Evolutionary conservation across 768 basidiomycete genomes (phyloP).

Genomic region (Phaeotremella fagi): DNA sequence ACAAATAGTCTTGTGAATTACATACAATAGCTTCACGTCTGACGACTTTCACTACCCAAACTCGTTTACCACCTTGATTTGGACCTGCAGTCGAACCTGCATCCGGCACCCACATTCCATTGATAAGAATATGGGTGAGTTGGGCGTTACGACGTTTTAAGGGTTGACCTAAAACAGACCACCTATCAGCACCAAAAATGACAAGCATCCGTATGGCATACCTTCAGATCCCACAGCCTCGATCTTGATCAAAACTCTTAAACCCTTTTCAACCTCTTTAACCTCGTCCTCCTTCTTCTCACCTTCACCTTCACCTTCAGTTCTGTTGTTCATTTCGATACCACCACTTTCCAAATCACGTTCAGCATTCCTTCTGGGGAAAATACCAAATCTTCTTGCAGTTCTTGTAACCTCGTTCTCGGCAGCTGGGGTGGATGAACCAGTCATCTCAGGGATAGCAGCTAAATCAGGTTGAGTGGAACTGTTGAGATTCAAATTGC

Average conservation of each 20-base stretch:
- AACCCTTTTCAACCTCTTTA: conserved; percentile 55
- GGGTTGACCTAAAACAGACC: conserved; percentile 39
- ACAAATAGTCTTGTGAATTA: conserved; percentile 1
- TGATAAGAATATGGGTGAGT: conserved; percentile 78
- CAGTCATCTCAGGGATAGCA: conserved; percentile 29
- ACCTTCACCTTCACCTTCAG: conserved; percentile 17
- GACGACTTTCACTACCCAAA: conserved; percentile 90
- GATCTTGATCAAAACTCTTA: conserved; percentile 71
- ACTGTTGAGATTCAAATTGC: conserved; percentile 1
- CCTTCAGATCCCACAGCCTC: conserved; percentile 76
- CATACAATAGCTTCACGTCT: conserved; percentile 74
- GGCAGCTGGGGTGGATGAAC: conserved; percentile 6
- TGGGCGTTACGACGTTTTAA: conserved; percentile 74
- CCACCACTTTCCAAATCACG: conserved; percentile 31
- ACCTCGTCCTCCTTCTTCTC: conserved; percentile 51
- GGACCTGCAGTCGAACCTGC: conserved; percentile 10
- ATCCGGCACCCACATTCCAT: conserved; percentile 55
- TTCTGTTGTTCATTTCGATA: conserved; percentile 30
- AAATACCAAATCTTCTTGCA: conserved; percentile 22
- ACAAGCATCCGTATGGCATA: conserved; percentile 32
- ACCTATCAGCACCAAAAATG: neutral
- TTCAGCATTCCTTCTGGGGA: conserved; percentile 24
- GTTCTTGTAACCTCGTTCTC: conserved; percentile 13
- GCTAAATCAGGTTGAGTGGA: conserved; percentile 20
- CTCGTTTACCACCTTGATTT: conserved; percentile 59